A percentile compares a stretch with the other conserved stretches of the same genome.
Evolutionary conservation across 768 basidiomycete species (phyloP).

Genomic region (Naganishia antarctica): DNA sequence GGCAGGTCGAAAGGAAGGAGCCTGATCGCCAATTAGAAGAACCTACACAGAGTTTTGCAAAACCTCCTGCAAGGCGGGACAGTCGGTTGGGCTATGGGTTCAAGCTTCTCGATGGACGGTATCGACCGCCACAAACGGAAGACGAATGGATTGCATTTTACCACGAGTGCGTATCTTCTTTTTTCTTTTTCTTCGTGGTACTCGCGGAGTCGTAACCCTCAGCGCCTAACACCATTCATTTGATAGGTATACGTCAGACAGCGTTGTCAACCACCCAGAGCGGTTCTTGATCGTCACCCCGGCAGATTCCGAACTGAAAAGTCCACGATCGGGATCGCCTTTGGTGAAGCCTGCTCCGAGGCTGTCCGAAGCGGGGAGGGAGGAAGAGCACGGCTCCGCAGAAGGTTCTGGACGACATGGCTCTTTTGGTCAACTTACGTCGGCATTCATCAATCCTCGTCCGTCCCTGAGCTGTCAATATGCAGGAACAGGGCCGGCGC

Average conservation of each 20-base stretch:
- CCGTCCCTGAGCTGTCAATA: neutral
- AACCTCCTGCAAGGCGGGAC: neutral
- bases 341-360: neutral
- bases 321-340: neutral
- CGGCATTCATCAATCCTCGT: conserved; percentile 1
- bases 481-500: neutral
- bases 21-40: too few relatives aligned
- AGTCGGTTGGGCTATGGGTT: conserved; percentile 6
- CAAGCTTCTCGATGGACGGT: conserved; percentile 1
- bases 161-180: conserved; percentile 8
- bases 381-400: neutral
- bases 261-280: neutral
- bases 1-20: too few relatives aligned
- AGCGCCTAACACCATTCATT: neutral
- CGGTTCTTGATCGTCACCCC: neutral
- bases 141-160: conserved; percentile 21
- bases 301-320: neutral
- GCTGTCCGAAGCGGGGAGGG: neutral
- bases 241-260: neutral
- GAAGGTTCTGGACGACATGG: neutral
- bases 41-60: neutral
- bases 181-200: too few relatives aligned
- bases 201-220: too few relatives aligned
- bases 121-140: conserved; percentile 10
- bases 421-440: neutral